Base-by-base conservation (phyloP, 1,284 basidiomycete species). In the Pterulicium gracile region DNA sequence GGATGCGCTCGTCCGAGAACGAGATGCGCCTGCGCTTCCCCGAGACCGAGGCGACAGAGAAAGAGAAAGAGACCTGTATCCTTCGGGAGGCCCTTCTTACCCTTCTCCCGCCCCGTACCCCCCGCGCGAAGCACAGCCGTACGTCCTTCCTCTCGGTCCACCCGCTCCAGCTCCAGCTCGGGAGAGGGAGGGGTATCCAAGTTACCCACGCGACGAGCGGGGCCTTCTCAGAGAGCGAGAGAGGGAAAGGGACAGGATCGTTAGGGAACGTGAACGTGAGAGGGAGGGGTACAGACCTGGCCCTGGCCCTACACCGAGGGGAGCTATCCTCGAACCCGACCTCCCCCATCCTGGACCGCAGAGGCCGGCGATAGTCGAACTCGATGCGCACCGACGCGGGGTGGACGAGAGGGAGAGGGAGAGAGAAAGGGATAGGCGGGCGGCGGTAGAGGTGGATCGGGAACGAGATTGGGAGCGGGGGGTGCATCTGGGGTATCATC, bases 231-330 rank as follows among this genome's bases (percentile, higher is more conserved):
- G 45, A 45, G 46, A 57, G 40, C 59, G 56, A 1, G 57, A 61
- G 45, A 46, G 46, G 17, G 55, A 52, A 23, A 34, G 53, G 12
- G 52, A 54, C 3, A 23, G n/a, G n/a, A n/a, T n/a, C n/a, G n/a
- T 24, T 12, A 43, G 58, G 53, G 60, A 62, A 44, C 52, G 55
- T 4, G 62, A 62, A 4, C 24, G 50, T 1, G 51, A 49, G 18
- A 42, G 44, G 18, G 45, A 47, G n/a, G n/a, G n/a, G n/a, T n/a
- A n/a, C n/a, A n/a, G 36, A 4, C 7, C 4, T 39, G n/a, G n/a
- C n/a, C n/a, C n/a, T n/a, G n/a, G n/a, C n/a, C n/a, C n/a, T n/a
- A n/a, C n/a, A n/a, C n/a, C n/a, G n/a, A n/a, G n/a, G n/a, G n/a
- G n/a, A n/a, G n/a, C n/a, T n/a, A n/a, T n/a, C n/a, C n/a, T n/a